These are phyloP conservation scores for Chaetomium sp. DNA, from an alignment of 2,329 filamentous ascomycete genomes.

Conservation along the genomic window DNA sequence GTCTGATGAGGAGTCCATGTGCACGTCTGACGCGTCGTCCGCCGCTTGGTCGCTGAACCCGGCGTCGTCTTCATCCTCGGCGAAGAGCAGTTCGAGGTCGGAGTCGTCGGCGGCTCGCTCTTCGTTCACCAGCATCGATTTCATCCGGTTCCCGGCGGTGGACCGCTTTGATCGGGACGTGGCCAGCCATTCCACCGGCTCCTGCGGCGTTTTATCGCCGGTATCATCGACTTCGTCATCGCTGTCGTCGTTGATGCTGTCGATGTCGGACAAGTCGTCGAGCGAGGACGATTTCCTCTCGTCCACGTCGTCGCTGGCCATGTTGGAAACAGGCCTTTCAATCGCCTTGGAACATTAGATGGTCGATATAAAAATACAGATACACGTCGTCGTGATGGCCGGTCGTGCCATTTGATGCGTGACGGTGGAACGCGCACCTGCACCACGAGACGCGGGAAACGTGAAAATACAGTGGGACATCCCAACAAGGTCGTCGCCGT, in stretches of 20 bases:
- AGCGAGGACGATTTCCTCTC: constrained; percentile 23
- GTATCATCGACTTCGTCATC: constrained; percentile 24
- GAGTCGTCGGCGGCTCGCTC: constrained; percentile 51
- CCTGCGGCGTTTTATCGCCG: constrained; percentile 4
- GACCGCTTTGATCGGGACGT: constrained; percentile 68
- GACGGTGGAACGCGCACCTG: constrained; percentile 2
- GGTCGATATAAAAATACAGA: neutral
- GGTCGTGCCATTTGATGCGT: neutral
- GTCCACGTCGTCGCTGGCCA: constrained; percentile 22
- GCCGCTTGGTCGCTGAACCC: constrained; percentile 64
- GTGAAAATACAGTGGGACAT: neutral
- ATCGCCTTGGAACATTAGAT: neutral
- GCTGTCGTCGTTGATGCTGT: constrained; percentile 33
- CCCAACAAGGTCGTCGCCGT: no score
- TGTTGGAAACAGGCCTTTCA: constrained; percentile 1
- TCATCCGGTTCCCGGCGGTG: constrained; percentile 80
- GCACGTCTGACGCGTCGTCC: constrained; percentile 64
- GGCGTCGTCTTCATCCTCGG: constrained; percentile 62
- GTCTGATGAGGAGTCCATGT: constrained; percentile 79
- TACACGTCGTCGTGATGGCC: neutral
- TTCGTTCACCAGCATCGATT: constrained; percentile 68
- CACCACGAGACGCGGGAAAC: neutral
- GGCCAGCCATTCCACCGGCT: constrained; percentile 60
- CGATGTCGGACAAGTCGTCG: constrained; percentile 32
- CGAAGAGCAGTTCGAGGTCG: constrained; percentile 68